Base-by-base conservation (phyloP, 2,329 filamentous ascomycete species). In the Penicillium psychrosexuale region DNA sequence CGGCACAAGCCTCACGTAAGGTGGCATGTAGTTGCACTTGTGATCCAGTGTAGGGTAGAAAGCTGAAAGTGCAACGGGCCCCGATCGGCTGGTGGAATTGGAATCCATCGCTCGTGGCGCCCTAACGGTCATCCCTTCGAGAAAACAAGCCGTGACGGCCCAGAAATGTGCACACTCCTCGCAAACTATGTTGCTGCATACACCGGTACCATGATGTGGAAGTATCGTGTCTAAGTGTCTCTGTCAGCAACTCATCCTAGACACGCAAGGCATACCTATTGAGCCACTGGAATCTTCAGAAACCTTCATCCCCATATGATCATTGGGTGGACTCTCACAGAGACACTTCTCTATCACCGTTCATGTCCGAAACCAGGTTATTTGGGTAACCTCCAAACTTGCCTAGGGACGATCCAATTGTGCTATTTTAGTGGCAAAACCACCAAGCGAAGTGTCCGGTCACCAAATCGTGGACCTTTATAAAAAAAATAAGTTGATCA, bases 181-280 rank as follows among this genome's bases (percentile, higher is more conserved):
- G 28, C 37, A 12, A 49, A 12, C 2, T 27, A 47, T 28, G 2
- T 28, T 8, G 6, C n/a, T 22, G 22, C 22, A 27, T 33, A 27
- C 46, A 13, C 55, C 52, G 47, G 55, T 63, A 57, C 59, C 59
- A 57, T 60, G 55, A 58, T 53, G 60, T 54, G 46, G 46, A 59
- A 43, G 30, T 22, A 12, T 7, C 22, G 8, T 17, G 27, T 30
- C 11, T 12, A 39, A 19, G 17, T 15, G 30, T 49, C 13, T 22
- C 13, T 28, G 36, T 33, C 28, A 47, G 22, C 22, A 24, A 24
- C 22, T 24, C 22, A 24, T 24, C 22, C 22, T 49, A 46, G 42
- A 45, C 36, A 38, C 55, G 24, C 57, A 39, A 51, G 34, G n/a
- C 27, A 33, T 30, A 28, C 36, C 24, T 47, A 48, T 53, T 40